A percentile compares a stretch with the other conserved stretches of the same genome.
Conservation (phyloP, 257 asterid genomes). For the Forsythia suspensa region DNA sequence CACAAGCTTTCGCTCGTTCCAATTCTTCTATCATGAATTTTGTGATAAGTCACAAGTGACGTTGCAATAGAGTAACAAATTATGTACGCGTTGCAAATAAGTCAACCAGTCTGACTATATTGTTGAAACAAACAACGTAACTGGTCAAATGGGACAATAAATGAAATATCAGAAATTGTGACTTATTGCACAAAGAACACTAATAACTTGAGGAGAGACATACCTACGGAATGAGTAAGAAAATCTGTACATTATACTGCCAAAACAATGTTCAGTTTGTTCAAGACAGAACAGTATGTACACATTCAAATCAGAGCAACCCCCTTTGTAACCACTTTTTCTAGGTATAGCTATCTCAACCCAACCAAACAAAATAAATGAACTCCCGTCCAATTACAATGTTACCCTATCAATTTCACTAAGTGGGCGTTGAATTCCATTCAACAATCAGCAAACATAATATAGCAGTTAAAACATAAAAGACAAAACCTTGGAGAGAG, state of each 20-base stretch:
- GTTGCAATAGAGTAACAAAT: no score
- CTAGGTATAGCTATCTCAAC: no score
- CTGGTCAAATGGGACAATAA: not conserved
- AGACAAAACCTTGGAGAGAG: not conserved
- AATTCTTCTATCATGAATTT: not conserved
- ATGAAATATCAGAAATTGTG: no score
- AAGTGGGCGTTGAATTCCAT: no score
- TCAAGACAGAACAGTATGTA: not conserved
- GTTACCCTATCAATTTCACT: no score
- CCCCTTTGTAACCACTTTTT: not conserved
- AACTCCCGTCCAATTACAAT: no score
- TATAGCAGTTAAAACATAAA: not conserved
- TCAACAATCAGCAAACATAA: no score
- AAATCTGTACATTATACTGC: not conserved
- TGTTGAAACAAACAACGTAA: no score
- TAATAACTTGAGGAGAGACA: not conserved
- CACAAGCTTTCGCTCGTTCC: not conserved
- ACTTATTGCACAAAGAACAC: no score
- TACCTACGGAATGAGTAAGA: not conserved
- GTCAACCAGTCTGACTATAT: not conserved
- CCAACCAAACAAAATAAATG: no score
- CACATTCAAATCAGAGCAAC: not conserved
- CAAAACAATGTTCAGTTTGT: not conserved
- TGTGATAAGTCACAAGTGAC: not conserved
- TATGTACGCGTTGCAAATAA: no score